These are phyloP conservation scores for Nannizziopsis barbatae DNA, from an alignment of 2,329 filamentous ascomycete genomes.

Conservation along the genomic window DNA sequence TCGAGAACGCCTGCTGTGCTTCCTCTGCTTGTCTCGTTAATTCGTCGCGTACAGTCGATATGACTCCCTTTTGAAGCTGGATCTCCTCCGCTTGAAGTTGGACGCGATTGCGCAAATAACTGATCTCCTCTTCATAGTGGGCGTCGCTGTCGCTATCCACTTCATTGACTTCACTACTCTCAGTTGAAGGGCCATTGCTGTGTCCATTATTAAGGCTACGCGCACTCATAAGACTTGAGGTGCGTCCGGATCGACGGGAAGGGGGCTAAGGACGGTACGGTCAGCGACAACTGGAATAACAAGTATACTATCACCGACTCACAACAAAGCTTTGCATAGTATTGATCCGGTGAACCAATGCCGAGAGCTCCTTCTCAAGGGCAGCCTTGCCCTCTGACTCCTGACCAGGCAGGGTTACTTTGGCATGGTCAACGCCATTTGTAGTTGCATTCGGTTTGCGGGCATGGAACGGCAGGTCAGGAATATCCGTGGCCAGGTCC, in stretches of 20 bases:
- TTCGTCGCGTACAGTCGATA: constrained; percentile 74
- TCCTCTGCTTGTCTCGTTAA: constrained; percentile 74
- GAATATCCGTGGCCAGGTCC: constrained; percentile 35
- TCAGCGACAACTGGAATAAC: neutral
- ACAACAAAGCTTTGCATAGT: constrained; percentile 69
- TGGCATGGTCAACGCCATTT: constrained; percentile 42
- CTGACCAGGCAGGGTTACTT: constrained; percentile 64
- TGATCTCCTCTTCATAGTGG: constrained; percentile 65
- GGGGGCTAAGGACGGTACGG: constrained; percentile 25
- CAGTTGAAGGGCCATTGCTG: constrained; percentile 23
- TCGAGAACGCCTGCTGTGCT: constrained; percentile 69
- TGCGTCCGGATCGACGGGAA: constrained; percentile 28
- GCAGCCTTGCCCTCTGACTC: constrained; percentile 63
- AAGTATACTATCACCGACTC: constrained; percentile 15
- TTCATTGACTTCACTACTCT: constrained; percentile 25
- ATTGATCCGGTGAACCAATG: constrained; percentile 65
- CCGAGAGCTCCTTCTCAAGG: constrained; percentile 72
- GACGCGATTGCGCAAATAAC: constrained; percentile 77
- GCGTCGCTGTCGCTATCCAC: constrained; percentile 38
- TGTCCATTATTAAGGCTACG: constrained; percentile 21
- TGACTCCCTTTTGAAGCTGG: constrained; percentile 72
- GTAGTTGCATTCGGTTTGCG: constrained; percentile 23
- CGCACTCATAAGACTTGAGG: constrained; percentile 27
- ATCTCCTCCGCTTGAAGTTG: constrained; percentile 90
- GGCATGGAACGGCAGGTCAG: constrained; percentile 19